These are phyloP conservation scores for Asclepias syriaca DNA, from an alignment of 257 asterid genomes.

Conservation along the genomic window DNA sequence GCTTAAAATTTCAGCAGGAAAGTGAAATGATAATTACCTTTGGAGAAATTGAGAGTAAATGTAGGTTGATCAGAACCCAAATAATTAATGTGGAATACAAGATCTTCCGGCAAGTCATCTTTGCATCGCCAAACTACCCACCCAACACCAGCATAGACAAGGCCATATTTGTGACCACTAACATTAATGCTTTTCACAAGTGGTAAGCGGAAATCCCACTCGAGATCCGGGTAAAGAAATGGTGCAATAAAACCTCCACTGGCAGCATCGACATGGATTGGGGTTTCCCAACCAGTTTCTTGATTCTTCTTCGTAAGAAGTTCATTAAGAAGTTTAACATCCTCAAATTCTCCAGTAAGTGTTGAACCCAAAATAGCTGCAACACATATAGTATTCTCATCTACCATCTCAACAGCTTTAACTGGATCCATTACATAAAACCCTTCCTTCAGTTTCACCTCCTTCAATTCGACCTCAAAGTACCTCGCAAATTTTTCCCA, in stretches of 20 bases:
- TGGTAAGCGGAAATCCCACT: constrained; percentile 82
- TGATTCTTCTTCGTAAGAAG: constrained; percentile 49
- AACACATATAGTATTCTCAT: constrained; percentile 71
- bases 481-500: constrained; percentile 81
- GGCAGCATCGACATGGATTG: constrained; percentile 85
- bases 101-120: constrained; percentile 65
- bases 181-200: constrained; percentile 76
- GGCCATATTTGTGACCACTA: constrained; percentile 80
- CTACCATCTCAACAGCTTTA: constrained; percentile 68
- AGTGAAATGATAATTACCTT: constrained; percentile 30
- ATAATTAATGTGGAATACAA: constrained; percentile 67
- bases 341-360: constrained; percentile 70
- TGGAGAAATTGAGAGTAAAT: constrained; percentile 73
- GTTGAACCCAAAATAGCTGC: constrained; percentile 85
- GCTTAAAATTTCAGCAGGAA: not conserved
- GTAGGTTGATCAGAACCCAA: constrained; percentile 85
- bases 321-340: constrained; percentile 61
- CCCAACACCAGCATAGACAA: constrained; percentile 73
- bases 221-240: constrained; percentile 59
- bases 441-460: constrained; percentile 66
- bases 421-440: constrained; percentile 62
- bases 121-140: constrained; percentile 73
- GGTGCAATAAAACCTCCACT: constrained; percentile 87
- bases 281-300: constrained; percentile 71
- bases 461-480: constrained; percentile 75